Conservation (phyloP, 495 filamentous ascomycete genomes). For the Poronia punctata region DNA sequence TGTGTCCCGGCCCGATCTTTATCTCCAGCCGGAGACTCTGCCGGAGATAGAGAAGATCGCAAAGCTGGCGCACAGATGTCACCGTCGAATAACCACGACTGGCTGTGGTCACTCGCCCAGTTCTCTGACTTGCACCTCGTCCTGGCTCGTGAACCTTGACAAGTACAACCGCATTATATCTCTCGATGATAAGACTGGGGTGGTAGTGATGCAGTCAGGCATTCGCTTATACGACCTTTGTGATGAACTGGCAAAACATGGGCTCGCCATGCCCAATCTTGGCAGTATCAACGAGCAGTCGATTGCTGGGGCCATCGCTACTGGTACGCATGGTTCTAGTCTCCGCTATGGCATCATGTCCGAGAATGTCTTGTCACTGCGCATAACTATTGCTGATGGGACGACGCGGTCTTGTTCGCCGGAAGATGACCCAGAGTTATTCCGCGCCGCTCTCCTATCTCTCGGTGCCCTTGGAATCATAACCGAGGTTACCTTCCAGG, state of each 20-base stretch:
- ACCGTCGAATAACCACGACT: constrained; percentile 70
- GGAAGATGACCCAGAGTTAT: constrained; percentile 65
- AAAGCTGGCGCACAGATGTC: constrained; percentile 70
- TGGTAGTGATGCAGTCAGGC: constrained; percentile 75
- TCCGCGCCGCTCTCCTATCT: constrained; percentile 79
- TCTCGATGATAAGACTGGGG: constrained; percentile 53
- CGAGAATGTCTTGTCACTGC: constrained; percentile 61
- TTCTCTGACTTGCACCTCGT: constrained; percentile 86
- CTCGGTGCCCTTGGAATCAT: constrained; percentile 88
- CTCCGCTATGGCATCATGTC: constrained; percentile 77
- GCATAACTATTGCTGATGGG: constrained; percentile 79
- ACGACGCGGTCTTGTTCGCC: constrained; percentile 65
- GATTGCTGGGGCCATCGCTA: constrained; percentile 86
- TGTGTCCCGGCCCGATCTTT: constrained; percentile 79
- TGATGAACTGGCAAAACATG: constrained; percentile 58
- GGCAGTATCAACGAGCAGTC: constrained; percentile 94
- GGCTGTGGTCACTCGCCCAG: constrained; percentile 89
- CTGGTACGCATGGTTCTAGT: constrained; percentile 87
- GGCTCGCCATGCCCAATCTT: constrained; percentile 77
- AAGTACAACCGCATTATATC: constrained; percentile 64
- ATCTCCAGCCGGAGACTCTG: constrained; percentile 70
- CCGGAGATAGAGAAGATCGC: constrained; percentile 78
- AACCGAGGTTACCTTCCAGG: constrained; percentile 77
- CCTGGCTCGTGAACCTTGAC: constrained; percentile 93
- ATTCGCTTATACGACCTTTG: constrained; percentile 72